A percentile compares a stretch with the other conserved stretches of the same genome.
Evolutionary conservation across 768 basidiomycete genomes (phyloP).

Genomic region (Lactarius hatsudake): DNA sequence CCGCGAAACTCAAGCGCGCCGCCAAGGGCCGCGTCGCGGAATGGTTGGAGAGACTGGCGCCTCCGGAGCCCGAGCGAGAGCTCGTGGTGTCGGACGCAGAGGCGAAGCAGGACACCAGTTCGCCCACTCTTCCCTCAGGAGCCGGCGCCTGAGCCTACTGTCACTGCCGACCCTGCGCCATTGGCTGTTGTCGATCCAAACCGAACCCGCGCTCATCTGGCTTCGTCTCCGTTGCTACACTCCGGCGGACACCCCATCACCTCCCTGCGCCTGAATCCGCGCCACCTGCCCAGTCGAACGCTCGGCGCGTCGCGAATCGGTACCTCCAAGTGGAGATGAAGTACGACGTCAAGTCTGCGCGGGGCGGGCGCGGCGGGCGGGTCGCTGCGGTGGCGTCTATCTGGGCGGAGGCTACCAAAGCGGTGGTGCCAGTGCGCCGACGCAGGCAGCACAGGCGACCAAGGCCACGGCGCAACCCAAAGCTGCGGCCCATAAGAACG

Average conservation of each 20-base stretch:
- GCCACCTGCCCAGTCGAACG: background rate
- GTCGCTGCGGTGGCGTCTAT: slow-evolving; percentile 72
- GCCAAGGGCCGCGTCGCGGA: slow-evolving; percentile 74
- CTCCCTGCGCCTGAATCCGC: background rate
- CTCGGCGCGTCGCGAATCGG: background rate
- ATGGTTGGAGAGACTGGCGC: slow-evolving; percentile 70
- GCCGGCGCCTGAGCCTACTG: background rate
- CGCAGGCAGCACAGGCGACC: slow-evolving; percentile 18
- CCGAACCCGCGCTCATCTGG: slow-evolving; percentile 73
- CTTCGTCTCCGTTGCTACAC: slow-evolving; percentile 62
- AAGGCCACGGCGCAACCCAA: background rate
- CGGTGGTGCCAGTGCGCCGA: background rate
- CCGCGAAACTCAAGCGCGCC: slow-evolving; percentile 40
- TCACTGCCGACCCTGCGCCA: background rate
- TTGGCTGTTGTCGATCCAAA: slow-evolving; percentile 25
- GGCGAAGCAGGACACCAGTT: background rate
- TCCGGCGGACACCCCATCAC: slow-evolving; percentile 35
- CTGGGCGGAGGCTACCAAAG: slow-evolving; percentile 47
- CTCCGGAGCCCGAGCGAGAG: slow-evolving; percentile 35
- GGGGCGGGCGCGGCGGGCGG: slow-evolving; percentile 72
- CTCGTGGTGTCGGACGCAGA: background rate
- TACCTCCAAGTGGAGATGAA: slow-evolving; percentile 47
- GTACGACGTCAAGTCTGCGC: slow-evolving; percentile 72
- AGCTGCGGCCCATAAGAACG: background rate
- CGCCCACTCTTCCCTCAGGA: background rate